These are phyloP conservation scores for Ploettnerulaceae sp. DNA, from an alignment of 2,329 filamentous ascomycete genomes.

Conservation along the genomic window DNA sequence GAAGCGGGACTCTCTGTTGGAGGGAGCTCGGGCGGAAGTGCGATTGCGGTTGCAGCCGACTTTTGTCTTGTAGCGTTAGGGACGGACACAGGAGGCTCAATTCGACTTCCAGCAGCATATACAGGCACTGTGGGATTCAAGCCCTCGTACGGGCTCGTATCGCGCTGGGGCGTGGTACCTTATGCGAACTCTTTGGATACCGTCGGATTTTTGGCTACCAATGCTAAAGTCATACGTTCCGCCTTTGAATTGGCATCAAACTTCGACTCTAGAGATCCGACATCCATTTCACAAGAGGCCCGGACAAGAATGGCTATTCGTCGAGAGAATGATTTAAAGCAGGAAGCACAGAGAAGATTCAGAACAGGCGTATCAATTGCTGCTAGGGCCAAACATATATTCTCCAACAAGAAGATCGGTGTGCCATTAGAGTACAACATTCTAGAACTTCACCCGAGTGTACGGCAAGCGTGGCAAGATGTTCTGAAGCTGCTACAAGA, in stretches of 20 bases:
- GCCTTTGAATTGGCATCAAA: constrained; percentile 20
- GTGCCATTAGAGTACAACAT: constrained; percentile 82
- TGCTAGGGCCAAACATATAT: neutral
- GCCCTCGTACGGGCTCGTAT: constrained; percentile 65
- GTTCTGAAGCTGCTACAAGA: constrained; percentile 55
- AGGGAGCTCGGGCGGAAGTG: constrained; percentile 91
- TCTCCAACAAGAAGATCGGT: constrained; percentile 42
- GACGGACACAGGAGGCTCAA: constrained; percentile 78
- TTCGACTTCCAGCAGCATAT: constrained; percentile 67
- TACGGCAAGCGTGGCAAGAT: constrained; percentile 65
- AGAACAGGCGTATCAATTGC: neutral
- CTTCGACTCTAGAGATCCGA: constrained; percentile 41
- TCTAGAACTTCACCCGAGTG: constrained; percentile 63
- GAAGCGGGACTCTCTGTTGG: constrained; percentile 71
- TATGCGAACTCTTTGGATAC: constrained; percentile 74
- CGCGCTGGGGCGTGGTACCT: constrained; percentile 64
- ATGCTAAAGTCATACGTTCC: constrained; percentile 36
- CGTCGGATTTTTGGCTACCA: constrained; percentile 56
- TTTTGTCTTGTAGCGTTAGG: constrained; percentile 64
- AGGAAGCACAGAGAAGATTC: neutral
- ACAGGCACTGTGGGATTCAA: constrained; percentile 66
- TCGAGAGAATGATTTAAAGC: neutral
- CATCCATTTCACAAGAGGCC: constrained; percentile 45
- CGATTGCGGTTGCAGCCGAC: constrained; percentile 68
- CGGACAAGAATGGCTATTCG: constrained; percentile 33